Evolutionary conservation across 2,329 filamentous ascomycete species (phyloP).

Genomic region (Botrytis pseudocinerea): DNA sequence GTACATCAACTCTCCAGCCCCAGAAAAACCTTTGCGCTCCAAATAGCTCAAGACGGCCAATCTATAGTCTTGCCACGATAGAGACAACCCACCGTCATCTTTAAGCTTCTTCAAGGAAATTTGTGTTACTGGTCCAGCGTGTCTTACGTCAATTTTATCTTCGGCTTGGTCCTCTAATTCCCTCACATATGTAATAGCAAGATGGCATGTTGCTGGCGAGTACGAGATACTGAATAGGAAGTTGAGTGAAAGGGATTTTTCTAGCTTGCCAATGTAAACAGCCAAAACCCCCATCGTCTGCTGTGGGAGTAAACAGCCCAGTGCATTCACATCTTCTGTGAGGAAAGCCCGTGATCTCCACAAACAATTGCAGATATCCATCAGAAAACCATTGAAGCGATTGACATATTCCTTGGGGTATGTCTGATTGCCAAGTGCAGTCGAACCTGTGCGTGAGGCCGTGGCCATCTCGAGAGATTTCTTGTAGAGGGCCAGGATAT

Average conservation of each 20-base stretch:
- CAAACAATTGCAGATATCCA: conserved; percentile 82
- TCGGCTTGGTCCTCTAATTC: conserved; percentile 57
- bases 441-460: conserved; percentile 41
- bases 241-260: conserved; percentile 49
- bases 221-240: conserved; percentile 59
- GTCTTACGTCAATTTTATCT: conserved; percentile 48
- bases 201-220: conserved; percentile 57
- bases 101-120: conserved; percentile 63
- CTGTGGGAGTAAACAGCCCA: conserved; percentile 53
- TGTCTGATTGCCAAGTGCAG: conserved; percentile 37
- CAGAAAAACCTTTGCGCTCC: conserved; percentile 61
- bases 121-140: conserved; percentile 70
- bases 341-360: conserved; percentile 76
- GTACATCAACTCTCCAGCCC: conserved; percentile 72
- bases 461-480: conserved; percentile 68
- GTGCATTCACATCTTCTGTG: conserved; percentile 59
- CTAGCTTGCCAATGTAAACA: conserved; percentile 51
- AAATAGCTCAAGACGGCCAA: conserved; percentile 70
- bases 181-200: conserved; percentile 57
- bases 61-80: conserved; percentile 75
- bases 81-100: conserved; percentile 62
- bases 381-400: conserved; percentile 78
- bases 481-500: conserved; percentile 72
- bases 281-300: conserved; percentile 49
- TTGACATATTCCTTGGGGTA: conserved; percentile 64